These are phyloP conservation scores for Zygotorulaspora mrakii DNA, from an alignment of 1,139 yeast genomes.

Conservation along the genomic window DNA sequence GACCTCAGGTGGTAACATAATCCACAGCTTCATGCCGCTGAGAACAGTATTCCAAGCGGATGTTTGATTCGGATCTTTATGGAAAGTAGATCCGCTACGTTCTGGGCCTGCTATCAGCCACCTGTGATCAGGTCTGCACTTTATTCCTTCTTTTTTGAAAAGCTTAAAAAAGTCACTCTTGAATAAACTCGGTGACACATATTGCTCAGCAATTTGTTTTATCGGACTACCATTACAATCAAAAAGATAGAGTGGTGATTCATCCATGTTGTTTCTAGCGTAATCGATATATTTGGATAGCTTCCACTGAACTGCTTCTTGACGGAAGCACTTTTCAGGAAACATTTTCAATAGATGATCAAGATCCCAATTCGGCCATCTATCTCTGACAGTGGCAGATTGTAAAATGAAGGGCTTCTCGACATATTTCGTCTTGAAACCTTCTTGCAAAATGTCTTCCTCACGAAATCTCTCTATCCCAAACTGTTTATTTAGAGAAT, in stretches of 20 bases:
- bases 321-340: conserved; percentile 64
- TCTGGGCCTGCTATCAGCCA: conserved; percentile 86
- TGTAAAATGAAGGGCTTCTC: conserved; percentile 67
- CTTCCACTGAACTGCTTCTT: conserved; percentile 83
- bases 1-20: conserved; percentile 74
- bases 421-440: conserved; percentile 48
- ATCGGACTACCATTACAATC: conserved; percentile 73
- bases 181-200: conserved; percentile 52
- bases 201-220: conserved; percentile 52
- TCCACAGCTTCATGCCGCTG: conserved; percentile 77
- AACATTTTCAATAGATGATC: conserved; percentile 49
- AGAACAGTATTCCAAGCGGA: conserved; percentile 86
- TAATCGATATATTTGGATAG: conserved; percentile 59
- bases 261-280: conserved; percentile 61
- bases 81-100: conserved; percentile 84
- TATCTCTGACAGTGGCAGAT: conserved; percentile 21
- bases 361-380: conserved; percentile 73
- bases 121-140: conserved; percentile 79
- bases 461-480: conserved; percentile 45
- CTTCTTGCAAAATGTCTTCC: conserved; percentile 39
- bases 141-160: conserved; percentile 40
- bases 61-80: conserved; percentile 87
- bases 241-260: conserved; percentile 77
- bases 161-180: conserved; percentile 48
- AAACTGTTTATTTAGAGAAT: conserved; percentile 30